Base-by-base conservation (phyloP, 192 early-diverging fungal species). In the Mycoemilia scoparia region DNA sequence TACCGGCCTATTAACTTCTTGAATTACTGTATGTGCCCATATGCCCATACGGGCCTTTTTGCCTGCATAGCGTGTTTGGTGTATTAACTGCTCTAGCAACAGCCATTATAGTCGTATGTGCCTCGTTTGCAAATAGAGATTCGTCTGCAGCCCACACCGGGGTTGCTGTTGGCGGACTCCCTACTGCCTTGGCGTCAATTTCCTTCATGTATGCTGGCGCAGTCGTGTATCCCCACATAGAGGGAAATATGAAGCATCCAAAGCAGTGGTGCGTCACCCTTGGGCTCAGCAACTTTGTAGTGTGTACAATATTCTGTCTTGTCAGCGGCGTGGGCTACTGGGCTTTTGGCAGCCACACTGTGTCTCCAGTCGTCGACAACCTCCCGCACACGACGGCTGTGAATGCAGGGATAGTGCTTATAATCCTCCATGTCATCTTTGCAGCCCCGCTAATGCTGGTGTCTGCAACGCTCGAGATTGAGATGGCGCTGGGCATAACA, bases 201-300 rank as follows among this genome's bases (percentile, higher is more conserved):
- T 72, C 71, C 10, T 84, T 89, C 54, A 76, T 73, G 46, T 89
- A 74, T 39, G 67, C 76, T n/a, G 82, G 82, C 26, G 81, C 82
- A 32, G 77, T 71, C 5, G 74, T 81, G 7, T 86, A 84, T 50
- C 77, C 83, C 17, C 76, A 85, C 32, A 75, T 89, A 26, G 81
- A 89, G 43, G 67, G 64, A n/a, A 70, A 74, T 25, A 82, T 89
- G 85, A 55, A 56, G 28, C 62, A 71, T 17, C 79, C 79, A 7
- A 21, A 48, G 7, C 41, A 74, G 36, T 89, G 81, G 57, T 66
- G 66, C 29, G 66, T 63, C 43, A 79, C 83, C 11, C 51, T 82
- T 25, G 60, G 61, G 17, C 54, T 64, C 11, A 57, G 70, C 36
- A 60, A 84, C 41, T 36, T 43, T 4, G 69, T 77, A 5, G 82